Evolutionary conservation across 2,329 filamentous ascomycete species (phyloP), one percentile per base, ranked within the genome.

Genomic region (Nannizziopsis arthrosporioides): DNA sequence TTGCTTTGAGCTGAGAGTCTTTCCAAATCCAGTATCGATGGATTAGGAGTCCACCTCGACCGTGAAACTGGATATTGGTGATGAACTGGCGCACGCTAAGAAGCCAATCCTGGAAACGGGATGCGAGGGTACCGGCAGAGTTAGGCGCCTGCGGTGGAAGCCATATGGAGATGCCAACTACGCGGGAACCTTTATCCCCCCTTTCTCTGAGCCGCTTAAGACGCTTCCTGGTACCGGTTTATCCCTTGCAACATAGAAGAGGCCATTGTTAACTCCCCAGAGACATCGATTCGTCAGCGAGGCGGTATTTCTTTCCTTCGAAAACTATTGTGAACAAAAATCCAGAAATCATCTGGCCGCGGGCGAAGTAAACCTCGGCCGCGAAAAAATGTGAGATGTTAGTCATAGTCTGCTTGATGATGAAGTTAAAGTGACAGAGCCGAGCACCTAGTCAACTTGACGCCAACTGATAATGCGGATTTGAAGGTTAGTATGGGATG

Each of bases 151-250:
- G 70, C 0, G 82, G 82, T 0, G 73, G 73, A 46, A 84, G 68
- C 83, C 83, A 87, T 75, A 84, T 85, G 49, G 81, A 78, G 18
- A 84, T 79, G 8, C 83, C 83, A 22, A 85, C 72, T 32, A 85
- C 73, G 49, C 75, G 73, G 36, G 55, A 57, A 8, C 52, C 45
- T n/a, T 49, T 18, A 27, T 27, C 22, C 7, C 22, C 22, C 2
- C 31, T 39, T 43, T 43, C 34, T 48, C 46, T 14, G 18, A 18
- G 2, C 10, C 46, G n/a, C 31, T 32, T 2, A 31, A 1, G 40
- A 12, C 32, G 12, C 63, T 62, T 4, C 59, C 58, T 17, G 52
- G 42, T 17, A 46, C 64, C 0, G 70, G 67, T 3, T 71, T 66
- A 56, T 82, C 77, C 63, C 80, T 83, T 8, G 80, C 80, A 50